Base-by-base conservation (phyloP, 306 rosid genomes). In the Aeschynomene evenia region DNA sequence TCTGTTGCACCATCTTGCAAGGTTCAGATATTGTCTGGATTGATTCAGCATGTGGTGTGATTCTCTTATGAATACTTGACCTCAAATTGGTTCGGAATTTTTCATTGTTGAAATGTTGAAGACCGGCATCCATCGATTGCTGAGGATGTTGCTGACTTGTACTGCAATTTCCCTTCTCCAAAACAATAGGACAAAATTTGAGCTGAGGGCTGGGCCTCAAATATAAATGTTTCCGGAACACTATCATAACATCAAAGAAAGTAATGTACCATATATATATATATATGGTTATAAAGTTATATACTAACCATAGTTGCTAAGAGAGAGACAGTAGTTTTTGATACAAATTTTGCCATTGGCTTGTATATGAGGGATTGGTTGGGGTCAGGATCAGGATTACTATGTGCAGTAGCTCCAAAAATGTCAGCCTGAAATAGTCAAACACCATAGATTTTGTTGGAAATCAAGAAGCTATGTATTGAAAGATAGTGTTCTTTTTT, bases 301-400 rank as follows among this genome's bases (percentile, higher is more conserved):
- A 57, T 40, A 80, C 96, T 76, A 10, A 91, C 99, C 90, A 94
- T 85, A 57, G 77, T 83, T 76, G 96, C 91, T 87, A 94, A 78
- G 46, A 82, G 91, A 78, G 97, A 89, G 70, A 85, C 87, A 10
- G 99, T 87, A 23, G 92, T 77, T 75, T 81, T 86, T 9, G 99
- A 94, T 36, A 87, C 99, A 54, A 81, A 71, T 72, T 89, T 94
- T 5, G 99, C 95, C 80, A 79, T 78, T 63, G 99, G 99, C 75
- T 91, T 94, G 85, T 88, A 85, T 28, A 94, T 37, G 45, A 84
- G 86, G 22, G 80, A 72, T 51, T 86, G 80, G 15, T 80, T 84
- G 66, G 81, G 52, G 36, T 85, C 90, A 71, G 81, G 69, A 62
- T 84, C 86, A 60, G 83, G 71, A 69, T 66, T 55, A 51, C 79